Evolutionary conservation across 495 filamentous ascomycete species (phyloP), one percentile per base, ranked within the genome.

Genomic region (Lepidopterella palustris): DNA sequence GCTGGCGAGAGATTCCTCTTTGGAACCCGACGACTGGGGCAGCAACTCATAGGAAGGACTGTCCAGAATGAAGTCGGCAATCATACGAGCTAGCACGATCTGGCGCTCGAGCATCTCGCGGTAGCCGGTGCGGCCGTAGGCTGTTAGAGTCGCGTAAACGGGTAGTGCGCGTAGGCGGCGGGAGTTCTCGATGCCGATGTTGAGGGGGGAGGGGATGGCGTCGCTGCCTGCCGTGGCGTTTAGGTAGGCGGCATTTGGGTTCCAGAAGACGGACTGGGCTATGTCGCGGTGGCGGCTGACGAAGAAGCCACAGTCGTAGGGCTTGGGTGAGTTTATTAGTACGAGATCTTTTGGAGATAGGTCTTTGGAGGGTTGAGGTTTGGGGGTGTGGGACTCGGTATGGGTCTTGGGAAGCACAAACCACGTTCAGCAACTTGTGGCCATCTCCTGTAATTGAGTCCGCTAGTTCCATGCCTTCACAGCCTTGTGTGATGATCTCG

Each of bases 291-390:
- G 76, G 8, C 84, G 83, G 62, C 82, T 85, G 62, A 95, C 79
- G 79, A 95, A 95, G 71, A 96, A 88, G 13, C 92, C 92, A 63
- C 83, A 91, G 71, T 97, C 92, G 61, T 97, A 97, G 3, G 92
- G 92, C 76, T 86, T 20, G 21, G 3, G 52, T 59, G 52, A 50
- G 57, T 60, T 10, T n/a, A n/a, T n/a, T n/a, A n/a, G n/a, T n/a
- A n/a, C n/a, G n/a, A n/a, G n/a, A n/a, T n/a, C n/a, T n/a, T n/a
- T n/a, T n/a, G n/a, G n/a, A 60, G 49, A 4, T 31, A 49, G 1
- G 21, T 10, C 47, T 28, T 5, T 31, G 53, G 2, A 29, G 15
- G 63, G 28, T 29, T 24, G 28, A 27, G 18, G n/a, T 15, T 15
- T 35, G 31, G n/a, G 39, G 10, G n/a, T n/a, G n/a, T n/a, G n/a